phyloP scores from a whole-genome alignment of 208 protist genomes.

The Crithidia bombi region DNA sequence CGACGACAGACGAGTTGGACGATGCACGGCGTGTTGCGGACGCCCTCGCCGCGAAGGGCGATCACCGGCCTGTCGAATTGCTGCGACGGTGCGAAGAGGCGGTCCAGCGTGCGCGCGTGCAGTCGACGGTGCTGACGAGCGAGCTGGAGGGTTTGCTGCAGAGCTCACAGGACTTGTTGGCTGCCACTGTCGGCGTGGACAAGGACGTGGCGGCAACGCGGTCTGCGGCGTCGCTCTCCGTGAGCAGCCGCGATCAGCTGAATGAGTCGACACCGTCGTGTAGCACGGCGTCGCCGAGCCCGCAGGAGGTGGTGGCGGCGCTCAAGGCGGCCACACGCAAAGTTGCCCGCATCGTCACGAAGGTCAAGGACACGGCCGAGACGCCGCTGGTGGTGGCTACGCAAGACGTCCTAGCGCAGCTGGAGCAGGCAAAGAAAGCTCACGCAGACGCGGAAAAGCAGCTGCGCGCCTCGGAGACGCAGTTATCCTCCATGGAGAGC shows the following conservation, averaged over 20 bases:
- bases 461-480: slow-evolving; percentile 3
- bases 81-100: slow-evolving; percentile 17
- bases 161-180: slow-evolving; percentile 19
- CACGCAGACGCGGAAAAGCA: neutral
- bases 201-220: neutral
- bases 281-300: neutral
- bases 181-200: slow-evolving; percentile 15
- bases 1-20: slow-evolving; percentile 11
- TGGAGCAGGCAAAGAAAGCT: slow-evolving; percentile 17
- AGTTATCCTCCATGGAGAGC: neutral
- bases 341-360: slow-evolving; percentile 1
- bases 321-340: neutral
- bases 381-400: slow-evolving; percentile 5
- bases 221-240: neutral
- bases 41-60: slow-evolving; percentile 18
- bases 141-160: slow-evolving; percentile 33
- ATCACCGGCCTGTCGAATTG: slow-evolving; percentile 15
- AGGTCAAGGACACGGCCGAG: slow-evolving; percentile 9
- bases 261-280: neutral
- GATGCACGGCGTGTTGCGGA: slow-evolving; percentile 25
- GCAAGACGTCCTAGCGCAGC: slow-evolving; percentile 11
- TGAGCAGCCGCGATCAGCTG: neutral
- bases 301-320: slow-evolving; percentile 1
- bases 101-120: slow-evolving; percentile 4
- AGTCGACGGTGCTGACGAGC: slow-evolving; percentile 26